Percentiles rank a stretch among this genome's conserved stretches.
Conservation (phyloP, 805 yeast genomes). For the Metschnikowia bowlesiae region DNA sequence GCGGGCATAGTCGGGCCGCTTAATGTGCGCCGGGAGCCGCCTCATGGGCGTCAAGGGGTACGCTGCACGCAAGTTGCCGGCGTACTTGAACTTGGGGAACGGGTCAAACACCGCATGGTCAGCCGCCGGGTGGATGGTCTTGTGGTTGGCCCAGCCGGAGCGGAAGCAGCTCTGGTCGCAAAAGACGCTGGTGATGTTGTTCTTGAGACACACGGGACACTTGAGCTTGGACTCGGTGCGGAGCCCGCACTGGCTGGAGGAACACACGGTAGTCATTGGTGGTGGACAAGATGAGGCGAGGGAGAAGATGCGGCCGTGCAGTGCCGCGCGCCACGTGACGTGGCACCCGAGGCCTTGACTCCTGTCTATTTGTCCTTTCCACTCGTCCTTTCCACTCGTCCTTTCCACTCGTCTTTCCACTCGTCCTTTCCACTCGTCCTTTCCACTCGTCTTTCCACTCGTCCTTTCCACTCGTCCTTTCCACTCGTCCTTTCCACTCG, state of each 20-base stretch:
- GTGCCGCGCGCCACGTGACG: not conserved
- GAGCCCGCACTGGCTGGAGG: conserved; percentile 83
- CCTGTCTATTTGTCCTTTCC: too few relatives aligned
- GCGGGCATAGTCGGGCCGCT: conserved; percentile 76
- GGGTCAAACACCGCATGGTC: conserved; percentile 74
- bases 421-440: too few relatives aligned
- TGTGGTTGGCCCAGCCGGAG: conserved; percentile 67
- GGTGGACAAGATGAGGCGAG: not conserved
- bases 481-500: too few relatives aligned
- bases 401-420: too few relatives aligned
- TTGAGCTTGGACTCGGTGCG: conserved; percentile 69
- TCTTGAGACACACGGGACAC: conserved; percentile 89
- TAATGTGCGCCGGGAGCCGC: conserved; percentile 65
- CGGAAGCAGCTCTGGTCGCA: conserved; percentile 85
- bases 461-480: too few relatives aligned
- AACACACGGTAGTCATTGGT: conserved; percentile 39
- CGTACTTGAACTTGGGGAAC: conserved; percentile 70
- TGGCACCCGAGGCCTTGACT: too few relatives aligned
- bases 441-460: too few relatives aligned
- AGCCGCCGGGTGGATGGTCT: conserved; percentile 59
- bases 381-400: too few relatives aligned
- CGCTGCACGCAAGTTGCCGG: conserved; percentile 70
- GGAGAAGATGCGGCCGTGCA: not conserved
- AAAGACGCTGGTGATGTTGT: conserved; percentile 57
- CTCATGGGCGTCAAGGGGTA: conserved; percentile 80